These are phyloP conservation scores for Erigeron philadelphicus DNA, from an alignment of 140 eudicot species.

Conservation along the genomic window DNA sequence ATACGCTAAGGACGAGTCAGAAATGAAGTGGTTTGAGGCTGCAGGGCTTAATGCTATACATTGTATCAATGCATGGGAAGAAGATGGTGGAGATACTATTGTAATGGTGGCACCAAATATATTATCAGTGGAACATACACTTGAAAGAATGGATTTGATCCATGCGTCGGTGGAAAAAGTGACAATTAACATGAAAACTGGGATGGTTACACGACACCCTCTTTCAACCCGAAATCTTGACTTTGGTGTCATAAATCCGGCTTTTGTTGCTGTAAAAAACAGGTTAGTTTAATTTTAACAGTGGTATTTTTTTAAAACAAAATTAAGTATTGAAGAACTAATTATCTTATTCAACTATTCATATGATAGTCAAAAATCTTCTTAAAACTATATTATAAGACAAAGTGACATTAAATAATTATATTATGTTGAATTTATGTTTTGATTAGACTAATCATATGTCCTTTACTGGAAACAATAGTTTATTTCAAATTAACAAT, in stretches of 20 bases:
- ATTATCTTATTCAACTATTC: too few relatives aligned
- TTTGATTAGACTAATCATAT: too few relatives aligned
- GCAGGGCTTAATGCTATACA: slow-evolving; percentile 62
- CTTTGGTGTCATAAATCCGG: slow-evolving; percentile 58
- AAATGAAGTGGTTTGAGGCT: slow-evolving; percentile 66
- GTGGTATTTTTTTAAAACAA: too few relatives aligned
- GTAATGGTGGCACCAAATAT: slow-evolving; percentile 58
- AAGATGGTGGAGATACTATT: slow-evolving; percentile 42
- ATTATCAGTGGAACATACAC: slow-evolving; percentile 54
- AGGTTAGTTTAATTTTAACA: slow-evolving; percentile 21
- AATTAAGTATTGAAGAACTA: too few relatives aligned
- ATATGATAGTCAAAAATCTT: too few relatives aligned
- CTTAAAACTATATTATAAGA: too few relatives aligned
- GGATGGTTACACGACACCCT: slow-evolving; percentile 53
- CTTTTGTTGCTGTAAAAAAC: slow-evolving; percentile 40
- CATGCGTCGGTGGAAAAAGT: slow-evolving; percentile 69
- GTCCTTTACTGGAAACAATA: too few relatives aligned
- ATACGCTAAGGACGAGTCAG: slow-evolving; percentile 59
- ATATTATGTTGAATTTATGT: too few relatives aligned
- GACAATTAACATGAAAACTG: slow-evolving; percentile 46
- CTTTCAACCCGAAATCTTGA: slow-evolving; percentile 65
- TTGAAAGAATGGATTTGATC: slow-evolving; percentile 57
- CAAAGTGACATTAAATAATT: too few relatives aligned
- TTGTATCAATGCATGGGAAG: slow-evolving; percentile 77
- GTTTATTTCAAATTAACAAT: too few relatives aligned